Percentiles rank a stretch among this genome's conserved stretches.
Conservation (phyloP, 2,329 filamentous ascomycete species). For the Colletotrichum musicola region DNA sequence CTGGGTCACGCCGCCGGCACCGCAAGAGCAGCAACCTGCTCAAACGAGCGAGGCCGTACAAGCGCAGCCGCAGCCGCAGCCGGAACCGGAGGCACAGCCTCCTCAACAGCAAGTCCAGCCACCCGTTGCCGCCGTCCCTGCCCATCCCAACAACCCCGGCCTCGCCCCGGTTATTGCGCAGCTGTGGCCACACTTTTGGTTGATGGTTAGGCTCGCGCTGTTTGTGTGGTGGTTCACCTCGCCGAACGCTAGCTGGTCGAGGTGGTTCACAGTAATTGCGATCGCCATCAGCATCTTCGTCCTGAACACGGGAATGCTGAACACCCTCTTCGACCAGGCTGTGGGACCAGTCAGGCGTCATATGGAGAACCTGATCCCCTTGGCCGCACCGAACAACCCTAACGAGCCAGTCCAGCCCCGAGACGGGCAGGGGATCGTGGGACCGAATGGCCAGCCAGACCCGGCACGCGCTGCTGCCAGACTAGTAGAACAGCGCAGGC, state of each 20-base stretch:
- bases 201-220: constrained; percentile 67
- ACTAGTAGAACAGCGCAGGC: constrained; percentile 61
- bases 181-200: constrained; percentile 73
- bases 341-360: constrained; percentile 70
- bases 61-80: constrained; percentile 40
- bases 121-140: constrained; percentile 43
- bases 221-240: constrained; percentile 77
- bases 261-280: constrained; percentile 67
- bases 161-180: constrained; percentile 55
- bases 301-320: constrained; percentile 70
- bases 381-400: constrained; percentile 56
- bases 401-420: constrained; percentile 33
- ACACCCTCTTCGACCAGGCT: constrained; percentile 65
- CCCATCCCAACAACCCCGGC: constrained; percentile 56
- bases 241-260: constrained; percentile 68
- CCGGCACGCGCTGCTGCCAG: constrained; percentile 67
- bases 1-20: constrained; percentile 37
- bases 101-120: constrained; percentile 42
- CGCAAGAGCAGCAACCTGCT: constrained; percentile 34
- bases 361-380: constrained; percentile 70
- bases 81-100: constrained; percentile 44
- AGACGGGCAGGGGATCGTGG: constrained; percentile 32
- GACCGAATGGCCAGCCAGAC: constrained; percentile 50
- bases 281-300: constrained; percentile 69
- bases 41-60: constrained; percentile 35